Percentiles rank a stretch among this genome's conserved stretches.
phyloP scores from a whole-genome alignment of 2,329 filamentous ascomycete species.

The Fusarium equiseti region DNA sequence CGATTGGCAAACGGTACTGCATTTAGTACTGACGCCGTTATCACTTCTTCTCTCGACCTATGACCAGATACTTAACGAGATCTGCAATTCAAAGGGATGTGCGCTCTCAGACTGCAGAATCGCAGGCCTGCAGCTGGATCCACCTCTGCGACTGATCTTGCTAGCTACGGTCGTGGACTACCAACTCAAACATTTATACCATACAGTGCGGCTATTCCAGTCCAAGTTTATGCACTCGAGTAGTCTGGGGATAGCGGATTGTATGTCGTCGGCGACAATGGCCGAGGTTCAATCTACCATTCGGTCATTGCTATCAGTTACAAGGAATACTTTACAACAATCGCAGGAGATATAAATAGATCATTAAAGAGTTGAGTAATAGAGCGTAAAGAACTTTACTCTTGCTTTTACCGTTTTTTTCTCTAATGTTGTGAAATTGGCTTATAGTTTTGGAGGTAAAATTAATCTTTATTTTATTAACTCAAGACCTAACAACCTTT shows the following conservation, averaged over 20 bases:
- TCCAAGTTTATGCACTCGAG: not conserved
- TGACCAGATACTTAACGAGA: not conserved
- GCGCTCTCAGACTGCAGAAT: not conserved
- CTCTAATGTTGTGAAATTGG: too few relatives aligned
- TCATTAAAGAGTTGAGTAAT: not conserved
- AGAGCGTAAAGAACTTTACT: not conserved
- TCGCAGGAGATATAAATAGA: not conserved
- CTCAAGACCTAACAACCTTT: too few relatives aligned
- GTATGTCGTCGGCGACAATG: not conserved
- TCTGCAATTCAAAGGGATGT: not conserved
- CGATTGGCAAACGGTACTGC: slow-evolving; percentile 5
- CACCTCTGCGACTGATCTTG: not conserved
- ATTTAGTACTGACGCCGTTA: not conserved
- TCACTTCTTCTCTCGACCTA: not conserved
- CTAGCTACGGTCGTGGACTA: not conserved
- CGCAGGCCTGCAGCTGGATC: not conserved
- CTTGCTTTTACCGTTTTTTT: too few relatives aligned
- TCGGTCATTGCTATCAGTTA: not conserved
- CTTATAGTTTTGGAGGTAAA: too few relatives aligned
- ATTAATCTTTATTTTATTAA: too few relatives aligned
- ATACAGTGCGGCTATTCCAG: not conserved
- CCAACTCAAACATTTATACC: not conserved
- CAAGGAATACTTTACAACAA: not conserved
- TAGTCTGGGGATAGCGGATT: slow-evolving; percentile 2
- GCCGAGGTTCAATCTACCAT: not conserved